Evolutionary conservation across 345 rosid genomes (phyloP), one percentile per base, ranked within the genome.

Genomic region (Eucalyptus tenuipes): DNA sequence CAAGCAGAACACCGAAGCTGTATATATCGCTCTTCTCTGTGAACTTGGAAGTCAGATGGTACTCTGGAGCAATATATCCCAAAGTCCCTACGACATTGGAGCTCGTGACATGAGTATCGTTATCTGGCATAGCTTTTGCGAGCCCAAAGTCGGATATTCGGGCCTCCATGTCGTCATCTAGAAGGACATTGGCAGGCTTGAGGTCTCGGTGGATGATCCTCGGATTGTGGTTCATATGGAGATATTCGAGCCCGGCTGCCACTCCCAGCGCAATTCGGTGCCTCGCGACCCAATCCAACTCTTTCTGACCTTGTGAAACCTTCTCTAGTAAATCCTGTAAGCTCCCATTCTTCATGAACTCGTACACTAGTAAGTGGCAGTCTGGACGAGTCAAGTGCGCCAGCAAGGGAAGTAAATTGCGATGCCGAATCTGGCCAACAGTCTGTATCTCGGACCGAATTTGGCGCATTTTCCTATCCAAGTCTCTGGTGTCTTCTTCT

Each of bases 301-400:
- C 96, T 59, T 79, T 53, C 5, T 27, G 90, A 59, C 99, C 99
- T 45, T 66, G 87, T 2, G 93, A 27, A 22, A 95, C 98, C 0
- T 91, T 91, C 4, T 52, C 79, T 47, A 97, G 82, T 40, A 90
- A 40, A 86, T 96, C 98, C 87, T 96, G 98, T 87, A 97, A 90
- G 86, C 98, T 96, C 49, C 99, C 99, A n/a, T 97, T 96, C 92
- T 96, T 96, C 99, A 97, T 96, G 94, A 71, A 96, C 88, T 96
- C 98, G 49, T 97, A 96, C 7, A 97, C 95, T 25, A 97, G 95
- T 87, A 71, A 95, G 88, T 97, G 99, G 75, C 99, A 96, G 37
- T 96, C 96, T 3, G 96, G 94, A 42, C 96, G 92, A 14, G 98
- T 59, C 18, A 96, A 92, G 52, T 97, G 99, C 79, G 99, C 99